A percentile compares a stretch with the other conserved stretches of the same genome.
phyloP scores from a whole-genome alignment of 148 eudicot species.

The Cornus florida region DNA sequence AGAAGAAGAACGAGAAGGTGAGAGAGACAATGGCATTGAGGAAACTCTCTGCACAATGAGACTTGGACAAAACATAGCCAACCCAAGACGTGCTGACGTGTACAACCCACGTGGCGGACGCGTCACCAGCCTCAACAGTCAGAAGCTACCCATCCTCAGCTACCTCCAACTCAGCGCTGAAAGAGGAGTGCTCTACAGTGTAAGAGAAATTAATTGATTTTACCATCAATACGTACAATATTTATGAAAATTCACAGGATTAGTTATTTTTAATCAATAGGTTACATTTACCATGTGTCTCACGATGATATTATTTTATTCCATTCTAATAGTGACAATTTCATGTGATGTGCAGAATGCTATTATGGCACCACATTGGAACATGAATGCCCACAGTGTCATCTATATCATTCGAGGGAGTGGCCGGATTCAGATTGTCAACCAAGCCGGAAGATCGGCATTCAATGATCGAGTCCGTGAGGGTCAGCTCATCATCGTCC shows the following conservation, averaged over 20 bases:
- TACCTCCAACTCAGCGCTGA: conserved; percentile 27
- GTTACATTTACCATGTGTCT: too few species aligned
- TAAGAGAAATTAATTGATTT: neutral
- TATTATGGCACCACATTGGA: conserved; percentile 4
- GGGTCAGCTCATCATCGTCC: conserved; percentile 6
- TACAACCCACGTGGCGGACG: conserved; percentile 23
- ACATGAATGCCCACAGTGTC: conserved; percentile 10
- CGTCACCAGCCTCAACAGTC: conserved; percentile 16
- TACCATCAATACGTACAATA: too few species aligned
- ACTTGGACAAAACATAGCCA: conserved; percentile 20
- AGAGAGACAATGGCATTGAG: conserved; percentile 19
- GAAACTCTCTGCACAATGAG: conserved; percentile 28
- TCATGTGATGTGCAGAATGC: conserved; percentile 5
- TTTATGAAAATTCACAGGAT: too few species aligned
- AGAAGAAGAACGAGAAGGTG: neutral
- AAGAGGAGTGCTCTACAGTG: conserved; percentile 32
- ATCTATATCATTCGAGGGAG: neutral
- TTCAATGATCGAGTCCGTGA: neutral
- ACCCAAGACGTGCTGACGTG: conserved; percentile 19
- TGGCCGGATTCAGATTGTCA: conserved; percentile 1
- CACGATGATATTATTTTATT: too few species aligned
- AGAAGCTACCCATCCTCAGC: conserved; percentile 27
- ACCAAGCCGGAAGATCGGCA: neutral
- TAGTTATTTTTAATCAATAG: too few species aligned
- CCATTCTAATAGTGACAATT: too few species aligned